A percentile compares a stretch with the other conserved stretches of the same genome.
These are phyloP conservation scores for Amphicarpaea edgeworthii DNA, from an alignment of 306 rosid genomes.

Conservation along the genomic window DNA sequence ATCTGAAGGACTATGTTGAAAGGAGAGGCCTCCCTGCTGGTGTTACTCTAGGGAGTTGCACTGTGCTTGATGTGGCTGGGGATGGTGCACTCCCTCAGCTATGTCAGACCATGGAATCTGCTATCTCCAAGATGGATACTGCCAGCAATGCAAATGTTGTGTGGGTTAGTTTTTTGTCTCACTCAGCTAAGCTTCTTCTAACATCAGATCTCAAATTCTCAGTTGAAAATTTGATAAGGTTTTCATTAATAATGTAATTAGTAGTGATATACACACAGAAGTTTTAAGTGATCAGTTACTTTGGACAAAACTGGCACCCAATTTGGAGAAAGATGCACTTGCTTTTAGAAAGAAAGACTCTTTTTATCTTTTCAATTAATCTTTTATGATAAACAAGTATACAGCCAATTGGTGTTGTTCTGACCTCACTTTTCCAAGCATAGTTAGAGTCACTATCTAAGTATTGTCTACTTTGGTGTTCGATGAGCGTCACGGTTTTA, in stretches of 20 bases:
- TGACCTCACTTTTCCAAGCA: no score
- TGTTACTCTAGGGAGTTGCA: constrained; percentile 81
- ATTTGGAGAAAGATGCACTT: constrained; percentile 20
- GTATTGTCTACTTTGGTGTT: no score
- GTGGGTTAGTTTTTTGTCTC: constrained; percentile 69
- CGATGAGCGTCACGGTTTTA: no score
- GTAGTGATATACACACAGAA: not conserved
- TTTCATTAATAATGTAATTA: constrained; percentile 7
- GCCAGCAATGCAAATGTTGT: constrained; percentile 62
- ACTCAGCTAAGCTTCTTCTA: constrained; percentile 22
- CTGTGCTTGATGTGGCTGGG: constrained; percentile 77
- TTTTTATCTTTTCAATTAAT: not conserved
- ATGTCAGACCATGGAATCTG: constrained; percentile 63
- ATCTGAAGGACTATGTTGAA: constrained; percentile 68
- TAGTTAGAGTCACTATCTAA: no score
- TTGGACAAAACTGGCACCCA: constrained; percentile 3
- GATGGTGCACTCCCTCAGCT: constrained; percentile 67
- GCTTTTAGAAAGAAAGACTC: constrained; percentile 10
- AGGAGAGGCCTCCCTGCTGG: constrained; percentile 73
- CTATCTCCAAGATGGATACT: constrained; percentile 47
- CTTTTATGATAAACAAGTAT: not conserved
- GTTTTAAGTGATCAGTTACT: not conserved
- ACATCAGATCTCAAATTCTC: not conserved
- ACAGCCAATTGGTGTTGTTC: no score
- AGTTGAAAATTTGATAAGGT: not conserved